Base-by-base conservation (phyloP, 1,139 yeast species). In the Candida freyschussii region DNA sequence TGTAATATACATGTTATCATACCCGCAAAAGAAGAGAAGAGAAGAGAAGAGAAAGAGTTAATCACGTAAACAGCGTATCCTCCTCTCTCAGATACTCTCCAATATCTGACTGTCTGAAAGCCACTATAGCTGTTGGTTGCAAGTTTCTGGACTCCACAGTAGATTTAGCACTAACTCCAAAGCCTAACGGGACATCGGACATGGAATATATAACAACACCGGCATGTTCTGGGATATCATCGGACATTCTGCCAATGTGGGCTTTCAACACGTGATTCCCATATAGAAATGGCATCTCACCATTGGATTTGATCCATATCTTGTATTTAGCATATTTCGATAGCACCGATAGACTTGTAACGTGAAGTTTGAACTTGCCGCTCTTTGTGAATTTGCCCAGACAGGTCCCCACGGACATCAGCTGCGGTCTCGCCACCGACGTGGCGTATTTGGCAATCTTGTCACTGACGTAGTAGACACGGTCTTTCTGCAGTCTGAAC, bases 41-140 rank as follows among this genome's bases (percentile, higher is more conserved):
- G n/a, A n/a, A n/a, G n/a, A n/a, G n/a, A n/a, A n/a, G n/a, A n/a
- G n/a, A n/a, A n/a, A n/a, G n/a, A n/a, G n/a, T n/a, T n/a, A n/a
- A 31, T 26, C 65, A 87, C 21, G 96, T 84, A 59, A 91, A 91
- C 51, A 91, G 67, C 23, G 96, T 84, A 59, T 91, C 98, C 67
- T 91, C 98, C 53, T 93, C 98, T 72, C 99, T 86, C 56, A 91
- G 72, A 56, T 87, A 91, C 63, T 91, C 99, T 46, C 99, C 99
- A 50, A 91, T 87, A 67, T 91, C 99, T 47, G 95, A 84, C 60
- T 91, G 99, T 72, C 98, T 79, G 60, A 85, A 91, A 9, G 95
- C 95, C 12, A 89, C 95, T 32, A 91, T 89, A 24, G 81, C 94
- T 17, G 94, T 91, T 3, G 96, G 96, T 41, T 77, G 73, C 33